A percentile compares a stretch with the other conserved stretches of the same genome.
Conservation (phyloP, 2,329 filamentous ascomycete species). For the Diaporthe capsici region DNA sequence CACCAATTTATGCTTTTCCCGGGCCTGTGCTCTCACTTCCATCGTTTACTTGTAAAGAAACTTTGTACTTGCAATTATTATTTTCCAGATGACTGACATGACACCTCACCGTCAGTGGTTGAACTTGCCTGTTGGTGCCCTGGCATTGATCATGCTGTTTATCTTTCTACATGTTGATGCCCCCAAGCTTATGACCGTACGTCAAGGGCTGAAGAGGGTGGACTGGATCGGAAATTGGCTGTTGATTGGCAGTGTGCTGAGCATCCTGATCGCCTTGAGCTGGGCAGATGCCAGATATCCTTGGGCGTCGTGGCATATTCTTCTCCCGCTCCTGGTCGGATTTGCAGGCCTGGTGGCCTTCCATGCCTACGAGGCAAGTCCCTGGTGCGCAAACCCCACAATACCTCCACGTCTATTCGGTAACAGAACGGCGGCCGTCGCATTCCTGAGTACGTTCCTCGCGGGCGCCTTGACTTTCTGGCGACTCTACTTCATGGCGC, state of each 20-base stretch:
- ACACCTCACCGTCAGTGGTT: constrained; percentile 41
- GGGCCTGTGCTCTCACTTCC: not conserved
- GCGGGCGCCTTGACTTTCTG: constrained; percentile 25
- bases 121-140: constrained; percentile 19
- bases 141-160: constrained; percentile 45
- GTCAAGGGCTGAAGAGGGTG: constrained; percentile 46
- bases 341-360: constrained; percentile 37
- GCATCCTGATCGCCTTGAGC: constrained; percentile 57
- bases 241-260: constrained; percentile 48
- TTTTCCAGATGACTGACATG: not conserved
- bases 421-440: constrained; percentile 40
- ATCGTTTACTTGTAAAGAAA: not conserved
- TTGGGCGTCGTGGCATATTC: constrained; percentile 55
- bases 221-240: constrained; percentile 52
- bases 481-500: constrained; percentile 40
- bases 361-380: constrained; percentile 26
- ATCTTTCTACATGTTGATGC: constrained; percentile 57
- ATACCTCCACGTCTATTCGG: constrained; percentile 44
- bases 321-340: constrained; percentile 58
- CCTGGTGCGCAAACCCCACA: constrained; percentile 37
- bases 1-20: no score
- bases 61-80: not conserved
- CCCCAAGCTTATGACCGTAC: constrained; percentile 43
- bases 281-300: constrained; percentile 56
- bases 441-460: constrained; percentile 38